Percentiles rank a stretch among this genome's conserved stretches.
Conservation (phyloP, 2,329 filamentous ascomycete species). For the Pseudocercospora crystallina region DNA sequence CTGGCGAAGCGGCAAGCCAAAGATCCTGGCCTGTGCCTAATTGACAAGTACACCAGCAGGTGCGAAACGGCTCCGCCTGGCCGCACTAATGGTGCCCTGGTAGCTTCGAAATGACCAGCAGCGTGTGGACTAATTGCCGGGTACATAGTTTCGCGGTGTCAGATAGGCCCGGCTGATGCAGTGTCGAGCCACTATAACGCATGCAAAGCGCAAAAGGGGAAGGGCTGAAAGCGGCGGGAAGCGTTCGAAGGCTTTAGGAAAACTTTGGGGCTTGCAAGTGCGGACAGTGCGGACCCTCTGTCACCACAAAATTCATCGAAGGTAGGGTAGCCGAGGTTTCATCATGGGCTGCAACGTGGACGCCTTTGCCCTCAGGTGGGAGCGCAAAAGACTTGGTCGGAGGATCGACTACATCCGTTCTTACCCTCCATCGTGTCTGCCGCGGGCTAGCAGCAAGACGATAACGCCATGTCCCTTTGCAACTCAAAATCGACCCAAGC, state of each 20-base stretch:
- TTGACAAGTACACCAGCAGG: slow-evolving; percentile 15
- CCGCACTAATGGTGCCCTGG: slow-evolving; percentile 17
- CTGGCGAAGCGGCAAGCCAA: slow-evolving; percentile 14
- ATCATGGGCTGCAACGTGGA: not conserved
- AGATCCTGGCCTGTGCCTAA: slow-evolving; percentile 13
- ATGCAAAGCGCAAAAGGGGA: slow-evolving; percentile 9
- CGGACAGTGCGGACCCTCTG: not conserved
- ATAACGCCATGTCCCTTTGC: no score
- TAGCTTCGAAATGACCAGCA: slow-evolving; percentile 20
- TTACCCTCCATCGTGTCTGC: no score
- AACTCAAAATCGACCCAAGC: no score
- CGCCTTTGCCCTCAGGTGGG: not conserved
- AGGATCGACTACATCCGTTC: no score
- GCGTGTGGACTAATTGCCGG: slow-evolving; percentile 15
- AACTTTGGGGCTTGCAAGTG: not conserved
- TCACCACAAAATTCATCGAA: slow-evolving; percentile 4
- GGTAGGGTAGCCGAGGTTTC: slow-evolving; percentile 11
- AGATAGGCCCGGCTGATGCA: slow-evolving; percentile 15
- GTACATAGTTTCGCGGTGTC: slow-evolving; percentile 20
- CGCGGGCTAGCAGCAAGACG: no score
- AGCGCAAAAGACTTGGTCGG: no score
- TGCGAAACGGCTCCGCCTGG: slow-evolving; percentile 21
- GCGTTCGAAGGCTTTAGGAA: not conserved
- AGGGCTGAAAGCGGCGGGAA: slow-evolving; percentile 10
- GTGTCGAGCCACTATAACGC: slow-evolving; percentile 11